A percentile compares a stretch with the other conserved stretches of the same genome.
These are phyloP conservation scores for Apiosordaria backusii DNA, from an alignment of 495 filamentous ascomycete species.

Conservation along the genomic window DNA sequence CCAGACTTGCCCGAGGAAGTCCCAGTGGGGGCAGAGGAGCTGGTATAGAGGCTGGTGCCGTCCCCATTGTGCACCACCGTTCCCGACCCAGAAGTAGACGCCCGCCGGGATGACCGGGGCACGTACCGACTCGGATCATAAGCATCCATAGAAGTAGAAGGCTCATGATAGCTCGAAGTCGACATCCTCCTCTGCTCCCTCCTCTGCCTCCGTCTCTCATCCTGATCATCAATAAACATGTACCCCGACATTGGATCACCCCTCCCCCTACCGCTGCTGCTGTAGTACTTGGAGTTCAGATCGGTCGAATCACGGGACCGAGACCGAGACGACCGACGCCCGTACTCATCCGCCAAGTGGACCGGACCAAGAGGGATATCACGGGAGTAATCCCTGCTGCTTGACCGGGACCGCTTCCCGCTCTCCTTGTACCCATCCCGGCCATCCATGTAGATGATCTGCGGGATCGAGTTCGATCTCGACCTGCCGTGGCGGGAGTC, in stretches of 20 bases:
- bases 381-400: constrained; percentile 18
- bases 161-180: constrained; percentile 20
- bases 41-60: constrained; percentile 19
- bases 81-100: constrained; percentile 13
- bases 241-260: constrained; percentile 19
- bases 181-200: constrained; percentile 22
- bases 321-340: constrained; percentile 19
- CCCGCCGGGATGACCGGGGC: constrained; percentile 9
- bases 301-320: constrained; percentile 16
- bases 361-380: constrained; percentile 22
- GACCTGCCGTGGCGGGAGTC: constrained; percentile 19
- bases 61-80: constrained; percentile 28
- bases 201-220: constrained; percentile 27
- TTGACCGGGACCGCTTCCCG: constrained; percentile 17
- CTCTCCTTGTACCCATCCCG: background rate
- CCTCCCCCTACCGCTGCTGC: constrained; percentile 23
- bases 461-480: constrained; percentile 24
- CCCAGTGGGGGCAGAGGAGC: constrained; percentile 17
- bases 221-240: constrained; percentile 26
- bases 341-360: constrained; percentile 23
- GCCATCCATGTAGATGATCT: constrained; percentile 29
- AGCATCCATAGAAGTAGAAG: constrained; percentile 5
- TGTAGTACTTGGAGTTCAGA: constrained; percentile 16
- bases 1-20: constrained; percentile 28
- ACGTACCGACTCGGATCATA: constrained; percentile 10